These are phyloP conservation scores for Pisolithus marmoratus DNA, from an alignment of 768 basidiomycete genomes.

Conservation along the genomic window DNA sequence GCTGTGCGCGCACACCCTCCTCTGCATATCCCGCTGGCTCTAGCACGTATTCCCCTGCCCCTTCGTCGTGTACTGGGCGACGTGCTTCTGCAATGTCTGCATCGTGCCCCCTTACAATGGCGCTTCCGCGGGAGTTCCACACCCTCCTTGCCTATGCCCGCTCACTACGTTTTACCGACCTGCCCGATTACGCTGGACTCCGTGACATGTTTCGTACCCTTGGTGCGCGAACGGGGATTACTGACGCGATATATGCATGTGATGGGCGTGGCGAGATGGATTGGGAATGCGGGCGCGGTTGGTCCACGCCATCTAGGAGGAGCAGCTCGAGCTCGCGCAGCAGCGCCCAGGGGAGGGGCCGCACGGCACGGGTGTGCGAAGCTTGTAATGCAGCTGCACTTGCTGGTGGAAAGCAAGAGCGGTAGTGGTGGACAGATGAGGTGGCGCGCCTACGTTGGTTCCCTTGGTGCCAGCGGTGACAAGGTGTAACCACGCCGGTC, in stretches of 20 bases:
- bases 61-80: neutral
- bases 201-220: constrained; percentile 64
- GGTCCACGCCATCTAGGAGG: neutral
- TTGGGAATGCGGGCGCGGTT: neutral
- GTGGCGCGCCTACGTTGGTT: neutral
- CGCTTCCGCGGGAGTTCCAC: constrained; percentile 77
- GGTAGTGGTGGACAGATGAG: too few species aligned
- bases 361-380: neutral
- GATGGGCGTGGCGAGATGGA: neutral
- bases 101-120: constrained; percentile 58
- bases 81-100: constrained; percentile 1
- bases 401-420: neutral
- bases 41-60: neutral
- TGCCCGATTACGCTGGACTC: constrained; percentile 84
- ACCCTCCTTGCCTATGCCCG: constrained; percentile 75
- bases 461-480: neutral
- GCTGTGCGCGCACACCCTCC: neutral
- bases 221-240: constrained; percentile 41
- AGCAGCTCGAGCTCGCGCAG: neutral
- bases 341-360: neutral
- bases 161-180: constrained; percentile 79
- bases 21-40: neutral
- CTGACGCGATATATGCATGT: neutral
- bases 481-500: neutral
- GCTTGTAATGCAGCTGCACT: neutral